These are phyloP conservation scores for Perilla frutescens DNA, from an alignment of 257 asterid genomes.

Conservation along the genomic window DNA sequence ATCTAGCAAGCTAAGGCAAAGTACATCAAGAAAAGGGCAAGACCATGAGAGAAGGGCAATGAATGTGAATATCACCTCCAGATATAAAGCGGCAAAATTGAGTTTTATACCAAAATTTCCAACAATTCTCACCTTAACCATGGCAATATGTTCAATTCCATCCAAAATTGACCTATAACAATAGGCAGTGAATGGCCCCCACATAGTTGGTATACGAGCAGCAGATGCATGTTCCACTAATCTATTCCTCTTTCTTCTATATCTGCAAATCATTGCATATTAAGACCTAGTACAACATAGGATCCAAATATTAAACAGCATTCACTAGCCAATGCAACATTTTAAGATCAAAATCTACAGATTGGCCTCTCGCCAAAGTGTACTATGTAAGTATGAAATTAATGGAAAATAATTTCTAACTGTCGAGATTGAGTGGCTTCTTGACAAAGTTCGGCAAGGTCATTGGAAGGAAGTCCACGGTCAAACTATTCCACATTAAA, in stretches of 20 bases:
- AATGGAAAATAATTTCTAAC: too few species aligned
- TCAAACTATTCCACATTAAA: neutral
- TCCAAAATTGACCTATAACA: slow-evolving; percentile 87
- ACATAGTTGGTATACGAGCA: slow-evolving; percentile 87
- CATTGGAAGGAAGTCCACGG: neutral
- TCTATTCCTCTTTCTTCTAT: slow-evolving; percentile 81
- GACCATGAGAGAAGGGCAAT: neutral
- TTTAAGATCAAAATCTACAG: neutral
- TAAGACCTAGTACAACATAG: too few species aligned
- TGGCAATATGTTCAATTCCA: slow-evolving; percentile 92
- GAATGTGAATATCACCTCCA: too few species aligned
- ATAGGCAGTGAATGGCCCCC: slow-evolving; percentile 92
- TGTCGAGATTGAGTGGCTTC: too few species aligned
- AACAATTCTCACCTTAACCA: slow-evolving; percentile 80
- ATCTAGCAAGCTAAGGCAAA: too few species aligned
- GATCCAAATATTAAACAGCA: too few species aligned
- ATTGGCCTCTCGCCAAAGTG: neutral
- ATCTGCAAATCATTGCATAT: slow-evolving; percentile 53
- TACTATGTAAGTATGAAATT: neutral
- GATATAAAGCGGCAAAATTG: neutral
- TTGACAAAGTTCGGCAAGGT: too few species aligned
- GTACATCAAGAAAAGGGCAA: neutral
- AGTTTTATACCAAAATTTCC: neutral
- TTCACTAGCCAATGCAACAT: too few species aligned
- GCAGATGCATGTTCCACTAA: slow-evolving; percentile 88